Evolutionary conservation across 164 flowering plant species (phyloP).

Genomic region (Aristolochia californica): DNA sequence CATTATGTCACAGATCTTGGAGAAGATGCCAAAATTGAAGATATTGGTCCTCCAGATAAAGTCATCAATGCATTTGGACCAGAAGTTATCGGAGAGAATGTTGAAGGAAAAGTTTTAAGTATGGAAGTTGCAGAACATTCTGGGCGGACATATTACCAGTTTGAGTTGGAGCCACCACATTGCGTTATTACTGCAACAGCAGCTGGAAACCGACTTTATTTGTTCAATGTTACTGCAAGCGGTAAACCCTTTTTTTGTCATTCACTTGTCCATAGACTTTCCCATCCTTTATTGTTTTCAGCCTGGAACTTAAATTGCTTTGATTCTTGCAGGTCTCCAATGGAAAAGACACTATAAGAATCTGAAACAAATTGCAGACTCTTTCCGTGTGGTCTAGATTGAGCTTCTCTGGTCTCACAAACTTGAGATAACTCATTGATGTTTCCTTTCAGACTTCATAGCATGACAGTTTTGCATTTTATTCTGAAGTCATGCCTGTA

Average conservation of each 20-base stretch:
- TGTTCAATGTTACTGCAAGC: constrained; percentile 63
- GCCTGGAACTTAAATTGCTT: background rate
- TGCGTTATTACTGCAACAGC: constrained; percentile 89
- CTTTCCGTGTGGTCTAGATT: constrained; percentile 66
- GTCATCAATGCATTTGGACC: constrained; percentile 96
- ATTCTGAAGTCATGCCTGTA: background rate
- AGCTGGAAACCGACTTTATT: constrained; percentile 90
- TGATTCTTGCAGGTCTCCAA: constrained; percentile 60
- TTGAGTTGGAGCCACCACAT: constrained; percentile 90
- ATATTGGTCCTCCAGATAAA: constrained; percentile 75
- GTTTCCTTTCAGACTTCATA: background rate
- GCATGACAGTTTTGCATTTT: background rate
- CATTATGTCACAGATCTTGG: constrained; percentile 46
- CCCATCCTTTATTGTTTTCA: background rate
- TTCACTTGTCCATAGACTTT: background rate
- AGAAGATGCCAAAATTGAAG: constrained; percentile 56
- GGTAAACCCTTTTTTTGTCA: constrained; percentile 31
- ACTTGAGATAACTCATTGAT: background rate
- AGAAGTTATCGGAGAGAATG: constrained; percentile 87
- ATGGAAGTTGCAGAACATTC: constrained; percentile 25
- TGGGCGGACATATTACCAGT: constrained; percentile 82
- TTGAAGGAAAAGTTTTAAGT: constrained; percentile 48
- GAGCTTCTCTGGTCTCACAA: background rate
- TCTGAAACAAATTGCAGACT: constrained; percentile 59
- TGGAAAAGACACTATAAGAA: constrained; percentile 87